Base-by-base conservation (phyloP, 768 basidiomycete species). In the Lyophyllum semitale region DNA sequence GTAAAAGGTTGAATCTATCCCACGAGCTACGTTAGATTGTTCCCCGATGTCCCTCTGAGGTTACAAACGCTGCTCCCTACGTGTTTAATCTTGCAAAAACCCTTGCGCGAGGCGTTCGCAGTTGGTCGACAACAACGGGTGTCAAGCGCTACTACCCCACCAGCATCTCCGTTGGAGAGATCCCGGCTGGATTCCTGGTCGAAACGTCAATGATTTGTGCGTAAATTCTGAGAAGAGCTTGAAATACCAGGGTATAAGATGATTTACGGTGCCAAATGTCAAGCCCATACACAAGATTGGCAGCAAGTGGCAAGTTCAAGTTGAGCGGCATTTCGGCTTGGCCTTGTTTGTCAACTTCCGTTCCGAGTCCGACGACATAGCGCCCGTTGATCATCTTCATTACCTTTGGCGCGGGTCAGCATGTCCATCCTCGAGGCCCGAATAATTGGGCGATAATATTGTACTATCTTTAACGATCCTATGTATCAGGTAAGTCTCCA, bases 101-200 rank as follows among this genome's bases (percentile, higher is more conserved):
- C 13, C 18, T 20, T 29, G 46, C 30, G 48, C 43, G 37, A 33
- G 29, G 29, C 52, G n/a, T 20, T n/a, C 40, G 12, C 49, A 46
- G n/a, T 33, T 17, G 25, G 38, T 38, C 43, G 44, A 25, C 35
- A 41, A 48, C 32, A 25, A 22, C 25, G 26, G 38, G 22, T 30
- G 43, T 45, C 26, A 40, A 41, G n/a, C 4, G 18, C 17, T n/a
- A n/a, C n/a, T 23, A 51, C 51, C 40, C 60, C 60, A 62, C 60
- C 30, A 33, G 9, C 45, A 59, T 62, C 58, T 62, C 60, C 60
- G 60, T 40, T 44, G 9, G 22, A 33, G 22, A 57, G 48, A 26
- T 29, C 13, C 23, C 30, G 37, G 42, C 25, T 18, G 18, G 32
- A 41, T 43, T 41, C 33, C 42, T 54, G 8, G 35, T 32, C 33